Evolutionary conservation across 495 filamentous ascomycete genomes (phyloP), one percentile per base, ranked within the genome.

Genomic region (Rusavskia elegans): DNA sequence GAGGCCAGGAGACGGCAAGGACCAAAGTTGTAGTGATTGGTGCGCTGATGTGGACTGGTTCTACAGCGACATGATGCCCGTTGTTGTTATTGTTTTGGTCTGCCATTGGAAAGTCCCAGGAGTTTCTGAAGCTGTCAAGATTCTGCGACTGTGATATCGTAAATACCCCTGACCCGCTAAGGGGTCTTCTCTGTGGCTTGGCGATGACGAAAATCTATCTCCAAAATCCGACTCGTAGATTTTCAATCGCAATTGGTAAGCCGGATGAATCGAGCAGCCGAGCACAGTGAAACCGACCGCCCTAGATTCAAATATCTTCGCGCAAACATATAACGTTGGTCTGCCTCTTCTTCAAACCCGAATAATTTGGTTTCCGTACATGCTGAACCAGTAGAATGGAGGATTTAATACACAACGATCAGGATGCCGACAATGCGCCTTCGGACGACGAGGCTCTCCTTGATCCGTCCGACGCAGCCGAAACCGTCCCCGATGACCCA

Each of bases 401-500:
- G 32, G 13, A 10, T 35, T 35, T 7, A 14, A 14, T 14, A 14
- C 32, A 16, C 20, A 46, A 46, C 42, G 20, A 45, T 29, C 21
- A 46, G 17, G 44, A 46, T 46, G 23, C 21, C 13, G 44, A 72
- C 45, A 61, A 69, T 46, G 71, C 74, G 53, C 59, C 63, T 36
- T 66, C 72, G 49, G 69, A 64, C 55, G 78, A 82, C 39, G 66
- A 75, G 19, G 68, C 63, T 52, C 76, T 83, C 65, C 72, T 89
- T 55, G 77, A 78, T 52, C 78, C 78, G 49, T 78, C 82, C 48
- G 85, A 90, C 57, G 81, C 81, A 39, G 77, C 80, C 42, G 86
- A 92, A 58, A 73, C 79, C 60, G 71, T 80, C 48, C 71, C 77
- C 37, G 67, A 66, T n/a, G 82, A 87, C 58, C 50, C 52, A 14